These are phyloP conservation scores for Boletus huronensis DNA, from an alignment of 768 basidiomycete species.

Conservation along the genomic window DNA sequence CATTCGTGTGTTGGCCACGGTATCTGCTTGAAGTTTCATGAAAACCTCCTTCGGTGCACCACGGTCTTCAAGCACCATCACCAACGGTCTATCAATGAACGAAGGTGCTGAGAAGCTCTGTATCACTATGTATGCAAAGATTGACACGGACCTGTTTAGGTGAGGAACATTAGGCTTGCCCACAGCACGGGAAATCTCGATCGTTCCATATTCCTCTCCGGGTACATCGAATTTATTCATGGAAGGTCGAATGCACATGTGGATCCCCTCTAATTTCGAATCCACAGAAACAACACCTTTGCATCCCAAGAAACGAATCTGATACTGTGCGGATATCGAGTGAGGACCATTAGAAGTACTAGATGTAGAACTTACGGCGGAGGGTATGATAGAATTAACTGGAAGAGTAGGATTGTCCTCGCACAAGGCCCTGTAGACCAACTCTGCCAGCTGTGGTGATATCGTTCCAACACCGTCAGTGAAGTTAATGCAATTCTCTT, in stretches of 20 bases:
- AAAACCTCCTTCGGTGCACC: slow-evolving; percentile 60
- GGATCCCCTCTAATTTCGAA: slow-evolving; percentile 45
- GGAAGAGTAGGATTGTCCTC: slow-evolving; percentile 36
- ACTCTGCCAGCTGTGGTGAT: slow-evolving; percentile 51
- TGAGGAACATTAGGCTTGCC: slow-evolving; percentile 57
- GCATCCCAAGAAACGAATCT: slow-evolving; percentile 79
- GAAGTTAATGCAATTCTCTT: slow-evolving; percentile 42
- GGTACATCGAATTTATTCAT: slow-evolving; percentile 74
- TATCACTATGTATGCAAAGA: neutral
- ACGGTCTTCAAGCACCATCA: slow-evolving; percentile 78
- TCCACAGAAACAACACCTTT: slow-evolving; percentile 82
- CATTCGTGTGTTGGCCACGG: slow-evolving; percentile 53
- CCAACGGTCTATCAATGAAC: slow-evolving; percentile 49
- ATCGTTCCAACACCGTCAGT: slow-evolving; percentile 86
- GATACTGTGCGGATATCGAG: slow-evolving; percentile 44
- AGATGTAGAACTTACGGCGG: slow-evolving; percentile 48
- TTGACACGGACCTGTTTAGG: slow-evolving; percentile 66
- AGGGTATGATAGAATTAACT: slow-evolving; percentile 43
- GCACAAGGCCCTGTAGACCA: slow-evolving; percentile 59
- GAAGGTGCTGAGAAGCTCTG: neutral
- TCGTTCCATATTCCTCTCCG: slow-evolving; percentile 46
- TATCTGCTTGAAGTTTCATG: slow-evolving; percentile 54
- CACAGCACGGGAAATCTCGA: slow-evolving; percentile 73
- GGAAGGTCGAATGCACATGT: slow-evolving; percentile 65
- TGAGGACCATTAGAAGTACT: neutral